Conservation (phyloP, 2,329 filamentous ascomycete genomes). For the Diaporthe australafricana region DNA sequence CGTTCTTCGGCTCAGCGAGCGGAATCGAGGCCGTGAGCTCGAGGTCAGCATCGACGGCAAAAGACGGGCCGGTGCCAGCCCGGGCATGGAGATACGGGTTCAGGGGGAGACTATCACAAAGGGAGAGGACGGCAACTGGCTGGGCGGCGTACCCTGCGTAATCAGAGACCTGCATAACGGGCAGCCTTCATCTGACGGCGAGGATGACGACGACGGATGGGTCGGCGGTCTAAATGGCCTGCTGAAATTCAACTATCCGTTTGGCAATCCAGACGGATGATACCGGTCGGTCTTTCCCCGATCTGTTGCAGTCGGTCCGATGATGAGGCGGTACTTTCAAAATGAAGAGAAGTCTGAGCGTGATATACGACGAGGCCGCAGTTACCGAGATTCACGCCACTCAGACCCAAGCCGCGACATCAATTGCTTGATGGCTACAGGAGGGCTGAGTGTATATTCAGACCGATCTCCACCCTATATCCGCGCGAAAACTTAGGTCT, state of each 20-base stretch:
- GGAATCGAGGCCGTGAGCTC: constrained; percentile 80
- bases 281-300: not conserved
- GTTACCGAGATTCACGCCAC: not conserved
- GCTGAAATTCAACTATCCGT: constrained; percentile 97
- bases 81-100: constrained; percentile 90
- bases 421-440: not conserved
- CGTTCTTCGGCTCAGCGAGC: constrained; percentile 82
- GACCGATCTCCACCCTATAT: not conserved
- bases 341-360: not conserved
- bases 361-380: not conserved
- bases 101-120: constrained; percentile 83
- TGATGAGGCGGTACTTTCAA: not conserved
- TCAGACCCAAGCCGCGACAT: no score
- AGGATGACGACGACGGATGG: constrained; percentile 89
- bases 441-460: not conserved
- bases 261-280: constrained; percentile 70
- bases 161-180: constrained; percentile 71
- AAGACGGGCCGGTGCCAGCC: constrained; percentile 72
- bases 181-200: constrained; percentile 30
- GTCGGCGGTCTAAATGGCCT: constrained; percentile 93
- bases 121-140: constrained; percentile 59
- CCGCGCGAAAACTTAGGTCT: not conserved
- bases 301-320: not conserved
- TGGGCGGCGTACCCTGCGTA: constrained; percentile 90
- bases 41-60: constrained; percentile 85